phyloP scores from a whole-genome alignment of 768 basidiomycete genomes.

The Sarcomyxa edulis region DNA sequence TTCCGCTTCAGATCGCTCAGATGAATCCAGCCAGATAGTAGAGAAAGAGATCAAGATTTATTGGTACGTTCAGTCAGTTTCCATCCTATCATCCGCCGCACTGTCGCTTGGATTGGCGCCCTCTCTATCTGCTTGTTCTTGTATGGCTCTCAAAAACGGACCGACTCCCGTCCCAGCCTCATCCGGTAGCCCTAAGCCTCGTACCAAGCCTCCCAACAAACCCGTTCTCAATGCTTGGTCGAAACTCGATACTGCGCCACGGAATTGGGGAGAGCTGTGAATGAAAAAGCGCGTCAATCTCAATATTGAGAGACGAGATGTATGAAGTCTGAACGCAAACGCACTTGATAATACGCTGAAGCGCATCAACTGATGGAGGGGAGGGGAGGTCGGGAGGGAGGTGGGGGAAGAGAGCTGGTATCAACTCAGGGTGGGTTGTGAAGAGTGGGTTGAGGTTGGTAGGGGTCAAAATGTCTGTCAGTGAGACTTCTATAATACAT shows the following conservation, averaged over 20 bases:
- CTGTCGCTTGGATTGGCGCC: slow-evolving; percentile 15
- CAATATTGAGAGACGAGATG: not conserved
- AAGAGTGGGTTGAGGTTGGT: slow-evolving; percentile 71
- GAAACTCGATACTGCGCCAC: slow-evolving; percentile 69
- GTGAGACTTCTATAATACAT: slow-evolving; percentile 46
- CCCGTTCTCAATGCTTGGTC: slow-evolving; percentile 86
- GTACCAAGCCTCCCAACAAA: slow-evolving; percentile 67
- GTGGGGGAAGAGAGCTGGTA: slow-evolving; percentile 70
- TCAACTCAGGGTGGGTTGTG: slow-evolving; percentile 59
- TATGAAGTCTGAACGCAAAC: slow-evolving; percentile 5
- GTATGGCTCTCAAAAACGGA: slow-evolving; percentile 77
- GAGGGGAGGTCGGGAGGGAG: slow-evolving; percentile 74
- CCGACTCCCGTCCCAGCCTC: slow-evolving; percentile 76
- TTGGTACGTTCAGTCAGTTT: slow-evolving; percentile 60
- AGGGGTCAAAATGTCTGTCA: slow-evolving; percentile 74
- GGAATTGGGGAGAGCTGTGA: slow-evolving; percentile 74
- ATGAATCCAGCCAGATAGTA: not conserved
- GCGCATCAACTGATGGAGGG: slow-evolving; percentile 60
- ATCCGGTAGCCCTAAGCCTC: slow-evolving; percentile 76
- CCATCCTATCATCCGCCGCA: slow-evolving; percentile 57
- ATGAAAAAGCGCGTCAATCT: slow-evolving; percentile 5
- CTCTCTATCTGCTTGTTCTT: slow-evolving; percentile 64
- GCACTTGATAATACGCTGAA: slow-evolving; percentile 68
- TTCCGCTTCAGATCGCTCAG: too few species aligned
- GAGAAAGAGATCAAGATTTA: not conserved